phyloP scores from a whole-genome alignment of 805 yeast genomes.

The Candida boleticola region DNA sequence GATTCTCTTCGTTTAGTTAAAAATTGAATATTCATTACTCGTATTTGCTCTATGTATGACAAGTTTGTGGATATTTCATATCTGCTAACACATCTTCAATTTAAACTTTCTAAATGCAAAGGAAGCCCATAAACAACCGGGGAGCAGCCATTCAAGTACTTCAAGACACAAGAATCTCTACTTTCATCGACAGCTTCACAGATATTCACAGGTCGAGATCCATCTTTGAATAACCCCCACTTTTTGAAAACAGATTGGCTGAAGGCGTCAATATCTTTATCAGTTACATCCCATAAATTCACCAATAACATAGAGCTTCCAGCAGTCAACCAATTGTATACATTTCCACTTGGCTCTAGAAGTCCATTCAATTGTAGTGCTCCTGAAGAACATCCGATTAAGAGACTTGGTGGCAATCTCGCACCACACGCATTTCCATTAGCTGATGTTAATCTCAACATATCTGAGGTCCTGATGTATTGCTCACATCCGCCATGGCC shows the following conservation, averaged over 20 bases:
- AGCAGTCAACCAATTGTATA: conserved; percentile 70
- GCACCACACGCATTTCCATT: conserved; percentile 22
- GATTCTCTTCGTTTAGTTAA: too few relatives aligned
- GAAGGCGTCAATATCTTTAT: conserved; percentile 87
- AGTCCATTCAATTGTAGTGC: conserved; percentile 53
- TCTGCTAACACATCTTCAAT: not conserved
- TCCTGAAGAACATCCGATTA: conserved; percentile 93
- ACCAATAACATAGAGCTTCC: conserved; percentile 84
- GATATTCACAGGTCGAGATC: conserved; percentile 18
- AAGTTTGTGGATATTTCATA: too few relatives aligned
- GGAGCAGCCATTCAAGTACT: conserved; percentile 85
- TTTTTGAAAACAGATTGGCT: conserved; percentile 56
- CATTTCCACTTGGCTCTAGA: conserved; percentile 73
- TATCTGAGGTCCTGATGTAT: conserved; percentile 55
- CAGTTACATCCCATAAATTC: conserved; percentile 96
- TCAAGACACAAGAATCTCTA: conserved; percentile 65
- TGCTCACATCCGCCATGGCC: conserved; percentile 99
- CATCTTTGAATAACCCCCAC: conserved; percentile 56
- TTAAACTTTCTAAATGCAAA: conserved; percentile 17
- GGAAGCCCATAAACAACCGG: conserved; percentile 92
- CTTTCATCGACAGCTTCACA: conserved; percentile 60
- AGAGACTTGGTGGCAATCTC: conserved; percentile 55
- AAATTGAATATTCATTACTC: too few relatives aligned
- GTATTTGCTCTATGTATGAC: too few relatives aligned
- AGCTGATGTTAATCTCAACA: conserved; percentile 24